Conservation (phyloP, 768 basidiomycete species). For the Boletus insuetus region DNA sequence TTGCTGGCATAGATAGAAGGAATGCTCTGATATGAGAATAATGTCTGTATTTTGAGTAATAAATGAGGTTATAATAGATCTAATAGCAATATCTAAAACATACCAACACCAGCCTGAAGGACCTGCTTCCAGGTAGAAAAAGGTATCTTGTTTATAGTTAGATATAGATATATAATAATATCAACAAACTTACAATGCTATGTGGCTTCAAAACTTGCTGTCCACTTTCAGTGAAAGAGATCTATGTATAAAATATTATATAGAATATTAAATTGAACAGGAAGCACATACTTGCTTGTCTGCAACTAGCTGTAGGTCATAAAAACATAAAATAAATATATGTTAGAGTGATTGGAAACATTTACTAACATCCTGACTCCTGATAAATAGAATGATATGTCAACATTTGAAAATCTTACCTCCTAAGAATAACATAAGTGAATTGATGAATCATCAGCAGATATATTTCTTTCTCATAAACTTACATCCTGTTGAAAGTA, state of each 20-base stretch:
- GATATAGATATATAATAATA: neutral
- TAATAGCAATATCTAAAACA: too few relatives aligned
- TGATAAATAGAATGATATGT: neutral
- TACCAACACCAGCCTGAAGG: too few relatives aligned
- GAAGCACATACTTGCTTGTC: too few relatives aligned
- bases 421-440: neutral
- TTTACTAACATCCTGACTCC: neutral
- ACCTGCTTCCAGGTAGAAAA: too few relatives aligned
- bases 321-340: neutral
- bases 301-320: too few relatives aligned
- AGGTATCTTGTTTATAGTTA: neutral
- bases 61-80: too few relatives aligned
- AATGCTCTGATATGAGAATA: too few relatives aligned
- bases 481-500: neutral
- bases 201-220: neutral
- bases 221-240: neutral
- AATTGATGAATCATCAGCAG: neutral
- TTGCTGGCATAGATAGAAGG: too few relatives aligned
- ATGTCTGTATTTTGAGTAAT: too few relatives aligned
- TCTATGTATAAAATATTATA: neutral
- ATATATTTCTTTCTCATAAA: neutral
- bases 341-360: neutral
- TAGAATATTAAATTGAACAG: too few relatives aligned
- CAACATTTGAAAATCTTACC: neutral
- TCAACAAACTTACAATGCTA: neutral